Base-by-base conservation (phyloP, 1,284 basidiomycete genomes). In the Sanghuangporus baumii region DNA sequence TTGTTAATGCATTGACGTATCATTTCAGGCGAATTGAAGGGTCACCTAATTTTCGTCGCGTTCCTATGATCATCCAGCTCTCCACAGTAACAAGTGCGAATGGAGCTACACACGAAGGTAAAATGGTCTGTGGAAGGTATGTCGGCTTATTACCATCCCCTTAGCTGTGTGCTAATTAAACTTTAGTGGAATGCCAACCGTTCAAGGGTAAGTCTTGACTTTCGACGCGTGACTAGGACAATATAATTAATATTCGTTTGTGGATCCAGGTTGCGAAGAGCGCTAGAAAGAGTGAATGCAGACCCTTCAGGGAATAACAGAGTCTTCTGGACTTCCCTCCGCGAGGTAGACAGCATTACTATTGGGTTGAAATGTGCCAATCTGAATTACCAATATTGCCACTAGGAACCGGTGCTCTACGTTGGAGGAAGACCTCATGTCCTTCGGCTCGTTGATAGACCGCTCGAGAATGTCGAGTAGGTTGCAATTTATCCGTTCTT, bases 401-500 rank as follows among this genome's bases (percentile, higher is more conserved):
- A 9, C 14, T 18, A 94, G 86, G 97, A 98, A 78, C 96, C 97
- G 12, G 96, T 99, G 3, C 81, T 98, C 57, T 97, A 96, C 69
- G 82, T 96, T 51, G 86, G 89, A 40, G 94, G 94, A 8, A 82
- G 93, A 58, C 96, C 96, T 0, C 94, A 96, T 72, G 94, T 99
- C 11, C 79, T 99, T 40, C 89, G 97, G n/a, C 81, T 98, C 0
- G 84, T 96, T 7, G 89, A 95, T 72, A 85, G 87, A 61, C 96
- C 95, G 0, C 76, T 98, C 14, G 91, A 93, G 73, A 98, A 98
- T 68, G 91, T 98, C 60, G 92, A 96, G 92, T 94, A 74, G 74
- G 88, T 73, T 6, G 4, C 43, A 11, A 6, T 12, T 20, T 50
- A 31, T 67, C 4, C 9, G 31, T 34, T 41, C 38, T 63, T n/a